Evolutionary conservation across 768 basidiomycete genomes (phyloP), one percentile per base, ranked within the genome.

Genomic region (Agrocybe chaxingu): DNA sequence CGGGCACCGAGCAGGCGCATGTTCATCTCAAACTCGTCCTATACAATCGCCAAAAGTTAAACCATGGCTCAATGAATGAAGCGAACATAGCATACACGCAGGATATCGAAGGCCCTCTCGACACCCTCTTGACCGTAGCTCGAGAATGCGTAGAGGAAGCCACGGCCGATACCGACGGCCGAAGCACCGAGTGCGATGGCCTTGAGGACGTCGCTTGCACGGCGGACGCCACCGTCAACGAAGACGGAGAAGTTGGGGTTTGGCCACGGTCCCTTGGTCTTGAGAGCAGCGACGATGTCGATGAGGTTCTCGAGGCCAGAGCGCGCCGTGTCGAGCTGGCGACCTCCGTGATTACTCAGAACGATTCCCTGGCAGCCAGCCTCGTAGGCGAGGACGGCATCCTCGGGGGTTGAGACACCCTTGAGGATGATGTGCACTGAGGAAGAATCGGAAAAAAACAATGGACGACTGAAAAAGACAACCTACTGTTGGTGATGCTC

Each of bases 1-100:
- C 77, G 83, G 1, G 93, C 94, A 6, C 96, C 96, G 29, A 99
- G 69, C 1, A 98, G 75, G 11, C 95, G 86, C 81, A 98, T 79
- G 69, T 96, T 94, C 96, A 98, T 98, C 74, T 95, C 91, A 59
- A 98, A 92, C 65, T 98, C 95, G 56, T 93, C 92, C 89, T 95
- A 62, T 7, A 55, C 7, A 16, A 47, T 38, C 11, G 47, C 50
- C 12, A 37, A 12, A 13, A 16, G 46, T 18, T 7, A 4, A 24
- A 24, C 24, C 24, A 24, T 5, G 24, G 24, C 24, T 24, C 5
- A 24, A 24, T 24, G 24, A 24, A 24, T 24, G 24, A 24, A 24
- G 24, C 24, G 19, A 16, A 18, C 2, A 30, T 9, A 7, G 62
- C 80, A 48, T 57, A 86, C 89, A 53, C 78, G 77, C 41, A 95